Conservation (phyloP, 306 rosid species). For the Cucurbita maxima region DNA sequence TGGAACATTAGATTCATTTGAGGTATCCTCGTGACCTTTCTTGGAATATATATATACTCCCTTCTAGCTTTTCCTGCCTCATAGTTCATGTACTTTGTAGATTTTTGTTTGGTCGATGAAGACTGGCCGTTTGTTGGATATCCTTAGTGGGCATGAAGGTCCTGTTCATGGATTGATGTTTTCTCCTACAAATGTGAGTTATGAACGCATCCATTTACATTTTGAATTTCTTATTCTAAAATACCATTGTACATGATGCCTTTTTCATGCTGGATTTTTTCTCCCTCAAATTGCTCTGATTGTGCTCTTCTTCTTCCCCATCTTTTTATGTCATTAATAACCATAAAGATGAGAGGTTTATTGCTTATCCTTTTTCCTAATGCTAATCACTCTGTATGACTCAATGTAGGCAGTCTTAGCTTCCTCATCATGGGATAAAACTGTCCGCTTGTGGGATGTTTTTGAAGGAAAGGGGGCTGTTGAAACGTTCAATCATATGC, state of each 20-base stretch:
- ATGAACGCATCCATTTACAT: neutral
- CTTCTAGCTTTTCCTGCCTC: neutral
- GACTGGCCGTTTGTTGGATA: slow-evolving; percentile 70
- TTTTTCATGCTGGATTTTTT: neutral
- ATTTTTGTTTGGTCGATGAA: slow-evolving; percentile 92
- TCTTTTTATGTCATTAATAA: neutral
- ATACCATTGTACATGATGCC: neutral
- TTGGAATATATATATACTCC: neutral
- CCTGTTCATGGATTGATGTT: slow-evolving; percentile 85
- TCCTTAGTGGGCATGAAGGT: slow-evolving; percentile 91
- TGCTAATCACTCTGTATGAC: neutral
- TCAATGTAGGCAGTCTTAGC: slow-evolving; percentile 54
- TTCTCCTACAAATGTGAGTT: slow-evolving; percentile 92
- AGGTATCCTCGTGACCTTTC: slow-evolving; percentile 28
- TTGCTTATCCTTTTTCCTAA: neutral
- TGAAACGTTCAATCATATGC: slow-evolving; percentile 71
- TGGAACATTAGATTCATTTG: slow-evolving; percentile 85
- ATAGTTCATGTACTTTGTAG: slow-evolving; percentile 17
- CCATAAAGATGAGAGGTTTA: neutral
- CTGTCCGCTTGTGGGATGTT: slow-evolving; percentile 91
- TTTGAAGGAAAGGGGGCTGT: slow-evolving; percentile 80
- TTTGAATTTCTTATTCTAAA: neutral
- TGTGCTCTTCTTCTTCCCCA: neutral
- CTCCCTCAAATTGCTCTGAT: neutral
- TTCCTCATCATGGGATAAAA: slow-evolving; percentile 90